Evolutionary conservation across 75 land plant genomes (phyloP).

Genomic region (Adiantum capillusveneris): DNA sequence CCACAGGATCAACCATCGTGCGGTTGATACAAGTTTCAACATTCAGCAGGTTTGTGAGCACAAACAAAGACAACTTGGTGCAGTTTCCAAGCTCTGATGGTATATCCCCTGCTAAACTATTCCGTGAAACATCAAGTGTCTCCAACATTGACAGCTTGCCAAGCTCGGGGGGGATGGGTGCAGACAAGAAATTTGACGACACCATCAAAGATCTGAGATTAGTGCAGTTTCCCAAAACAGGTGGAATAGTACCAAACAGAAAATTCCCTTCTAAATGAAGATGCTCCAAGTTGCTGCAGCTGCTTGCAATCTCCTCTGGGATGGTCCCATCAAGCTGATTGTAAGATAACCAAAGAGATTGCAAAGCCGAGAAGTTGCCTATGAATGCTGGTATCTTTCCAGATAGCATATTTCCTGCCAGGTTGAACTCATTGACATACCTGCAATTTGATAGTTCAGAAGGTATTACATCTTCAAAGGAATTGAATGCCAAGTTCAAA

Average conservation of each 20-base stretch:
- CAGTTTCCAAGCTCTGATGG: conserved; percentile 54
- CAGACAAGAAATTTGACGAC: conserved; percentile 44
- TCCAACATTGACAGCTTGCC: conserved; percentile 44
- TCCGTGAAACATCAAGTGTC: conserved; percentile 49
- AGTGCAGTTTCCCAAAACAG: conserved; percentile 45
- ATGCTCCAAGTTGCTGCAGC: conserved; percentile 26
- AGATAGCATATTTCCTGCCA: conserved; percentile 13
- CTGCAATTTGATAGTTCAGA: conserved; percentile 7
- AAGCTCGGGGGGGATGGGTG: conserved; percentile 37
- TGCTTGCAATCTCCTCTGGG: conserved; percentile 11
- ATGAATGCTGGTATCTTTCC: conserved; percentile 15
- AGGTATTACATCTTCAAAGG: conserved; percentile 28
- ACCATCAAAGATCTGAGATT: conserved; percentile 35
- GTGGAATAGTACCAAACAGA: conserved; percentile 43
- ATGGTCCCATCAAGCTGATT: conserved; percentile 39
- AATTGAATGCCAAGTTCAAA: conserved; percentile 37
- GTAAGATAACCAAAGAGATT: conserved; percentile 24
- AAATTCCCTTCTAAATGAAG: conserved; percentile 54
- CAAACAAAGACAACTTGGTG: conserved; percentile 35
- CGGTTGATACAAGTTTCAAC: conserved; percentile 5
- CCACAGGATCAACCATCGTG: neutral
- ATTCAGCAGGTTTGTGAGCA: conserved; percentile 42
- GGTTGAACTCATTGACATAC: conserved; percentile 10
- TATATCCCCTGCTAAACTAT: conserved; percentile 42
- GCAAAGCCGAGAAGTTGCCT: conserved; percentile 12